Conservation (phyloP, 1,284 basidiomycete species). For the Termitomyces sp. region DNA sequence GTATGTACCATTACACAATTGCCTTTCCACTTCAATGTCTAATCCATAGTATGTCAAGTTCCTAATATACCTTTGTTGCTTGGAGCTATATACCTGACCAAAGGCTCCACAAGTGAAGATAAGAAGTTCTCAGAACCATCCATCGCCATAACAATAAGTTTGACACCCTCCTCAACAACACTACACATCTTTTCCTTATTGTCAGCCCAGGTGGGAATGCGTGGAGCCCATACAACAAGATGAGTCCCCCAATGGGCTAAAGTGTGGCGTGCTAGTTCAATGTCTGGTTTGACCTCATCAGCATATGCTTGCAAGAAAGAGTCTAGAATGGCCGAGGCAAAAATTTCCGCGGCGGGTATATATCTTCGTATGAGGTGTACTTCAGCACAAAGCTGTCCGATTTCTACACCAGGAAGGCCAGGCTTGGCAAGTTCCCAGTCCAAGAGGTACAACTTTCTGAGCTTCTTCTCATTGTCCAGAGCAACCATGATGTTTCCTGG, state of each 20-base stretch:
- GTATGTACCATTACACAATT: not conserved
- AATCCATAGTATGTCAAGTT: not conserved
- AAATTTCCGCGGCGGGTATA: conserved; percentile 25
- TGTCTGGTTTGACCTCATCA: conserved; percentile 13
- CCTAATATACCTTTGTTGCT: not conserved
- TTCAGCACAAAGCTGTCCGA: conserved; percentile 54
- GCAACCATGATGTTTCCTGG: conserved; percentile 48
- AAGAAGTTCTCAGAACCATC: conserved; percentile 25
- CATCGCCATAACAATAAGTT: conserved; percentile 31
- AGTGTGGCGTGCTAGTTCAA: conserved; percentile 20
- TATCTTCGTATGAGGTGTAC: conserved; percentile 39
- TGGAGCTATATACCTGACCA: conserved; percentile 12
- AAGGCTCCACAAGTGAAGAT: conserved; percentile 24
- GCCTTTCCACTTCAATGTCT: not conserved
- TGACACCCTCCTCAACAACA: conserved; percentile 38
- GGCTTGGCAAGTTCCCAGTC: conserved; percentile 55
- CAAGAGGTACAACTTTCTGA: conserved; percentile 34
- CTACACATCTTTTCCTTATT: conserved; percentile 33
- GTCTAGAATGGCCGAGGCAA: conserved; percentile 25
- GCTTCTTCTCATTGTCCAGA: conserved; percentile 21
- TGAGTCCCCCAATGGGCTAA: conserved; percentile 44
- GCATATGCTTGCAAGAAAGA: conserved; percentile 39
- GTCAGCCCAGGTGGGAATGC: conserved; percentile 33
- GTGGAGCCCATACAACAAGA: conserved; percentile 37
- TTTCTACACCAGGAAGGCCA: conserved; percentile 44